Evolutionary conservation across 2,329 filamentous ascomycete species (phyloP), one percentile per base, ranked within the genome.

Genomic region (Biscogniauxia sp.): DNA sequence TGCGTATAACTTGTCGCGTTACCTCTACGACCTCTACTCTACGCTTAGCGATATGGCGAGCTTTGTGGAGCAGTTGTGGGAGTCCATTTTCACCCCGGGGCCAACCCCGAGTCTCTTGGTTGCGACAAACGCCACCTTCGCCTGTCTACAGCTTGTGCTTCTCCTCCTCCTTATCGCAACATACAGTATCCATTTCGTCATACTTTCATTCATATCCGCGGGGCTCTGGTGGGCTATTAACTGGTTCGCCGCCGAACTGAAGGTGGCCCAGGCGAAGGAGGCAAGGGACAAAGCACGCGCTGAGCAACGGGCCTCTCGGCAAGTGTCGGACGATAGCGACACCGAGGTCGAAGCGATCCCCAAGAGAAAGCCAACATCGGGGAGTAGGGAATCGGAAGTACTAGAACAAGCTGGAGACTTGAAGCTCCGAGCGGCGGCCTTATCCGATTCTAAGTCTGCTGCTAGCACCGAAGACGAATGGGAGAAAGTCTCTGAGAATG

Each of bases 201-300:
- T 94, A 60, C 84, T 99, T 5, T 96, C 92, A 13, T 71, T 88
- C 61, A 81, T 99, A 9, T 92, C 87, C 65, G 93, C 80, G 32
- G 90, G 91, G 4, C 82, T 98, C 41, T 99, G 95, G 95, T 93
- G 86, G 80, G 87, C 90, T 60, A 93, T 98, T 78, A 98, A 98
- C 83, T 99, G 95, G 95, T 98, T 99, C 73, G 93, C 92, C 58
- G 78, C 79, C 53, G 94, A 87, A 78, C 74, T 87, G 54, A 78
- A 77, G 63, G 72, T 74, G 55, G 79, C 79, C 61, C 82, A 84
- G 71, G 77, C 71, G 50, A 74, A 69, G 26, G 74, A 78, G 62
- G 76, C 79, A 62, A 75, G 75, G 55, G 74, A 79, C 61, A 78
- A 78, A 70, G 72, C 76, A 64, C 73, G 73, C 55, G 66, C 70